Percentiles rank a stretch among this genome's conserved stretches.
Conservation (phyloP, 2,329 filamentous ascomycete species). For the Microsporum ferrugineum region DNA sequence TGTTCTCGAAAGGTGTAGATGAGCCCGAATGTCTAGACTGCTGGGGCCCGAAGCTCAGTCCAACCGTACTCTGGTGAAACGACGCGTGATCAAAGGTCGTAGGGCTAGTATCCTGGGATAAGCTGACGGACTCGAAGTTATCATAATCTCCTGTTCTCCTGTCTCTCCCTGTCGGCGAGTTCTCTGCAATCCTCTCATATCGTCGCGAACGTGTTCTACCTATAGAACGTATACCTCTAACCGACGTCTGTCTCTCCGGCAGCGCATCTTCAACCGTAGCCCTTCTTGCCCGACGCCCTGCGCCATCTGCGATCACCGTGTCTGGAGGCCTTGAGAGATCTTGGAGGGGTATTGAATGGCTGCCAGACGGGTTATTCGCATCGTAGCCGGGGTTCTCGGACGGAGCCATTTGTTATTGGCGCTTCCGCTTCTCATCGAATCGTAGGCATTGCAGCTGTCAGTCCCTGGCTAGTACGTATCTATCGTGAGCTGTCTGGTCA, state of each 20-base stretch:
- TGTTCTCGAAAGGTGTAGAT: neutral
- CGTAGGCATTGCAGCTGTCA: slow-evolving; percentile 28
- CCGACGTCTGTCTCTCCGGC: slow-evolving; percentile 38
- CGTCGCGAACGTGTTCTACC: slow-evolving; percentile 29
- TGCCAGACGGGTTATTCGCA: slow-evolving; percentile 18
- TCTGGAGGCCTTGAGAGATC: slow-evolving; percentile 41
- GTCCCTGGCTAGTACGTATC: neutral
- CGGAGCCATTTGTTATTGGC: slow-evolving; percentile 32
- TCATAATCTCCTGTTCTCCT: neutral
- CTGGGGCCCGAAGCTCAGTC: slow-evolving; percentile 6
- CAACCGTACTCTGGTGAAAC: slow-evolving; percentile 5
- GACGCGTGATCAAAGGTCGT: neutral
- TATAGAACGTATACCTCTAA: slow-evolving; percentile 33
- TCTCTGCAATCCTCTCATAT: slow-evolving; percentile 45
- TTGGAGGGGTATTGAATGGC: slow-evolving; percentile 58
- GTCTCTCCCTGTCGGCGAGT: slow-evolving; percentile 36
- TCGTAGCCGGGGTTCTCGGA: slow-evolving; percentile 21
- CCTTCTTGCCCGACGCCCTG: slow-evolving; percentile 20
- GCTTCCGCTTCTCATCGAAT: slow-evolving; percentile 23
- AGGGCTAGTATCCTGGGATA: slow-evolving; percentile 19
- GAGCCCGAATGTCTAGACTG: neutral
- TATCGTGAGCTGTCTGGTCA: neutral
- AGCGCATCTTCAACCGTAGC: slow-evolving; percentile 18
- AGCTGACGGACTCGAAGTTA: slow-evolving; percentile 12
- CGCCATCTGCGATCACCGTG: slow-evolving; percentile 19